phyloP scores from a whole-genome alignment of 352 stramenopile species.

The Globisporangium orthogonon region DNA sequence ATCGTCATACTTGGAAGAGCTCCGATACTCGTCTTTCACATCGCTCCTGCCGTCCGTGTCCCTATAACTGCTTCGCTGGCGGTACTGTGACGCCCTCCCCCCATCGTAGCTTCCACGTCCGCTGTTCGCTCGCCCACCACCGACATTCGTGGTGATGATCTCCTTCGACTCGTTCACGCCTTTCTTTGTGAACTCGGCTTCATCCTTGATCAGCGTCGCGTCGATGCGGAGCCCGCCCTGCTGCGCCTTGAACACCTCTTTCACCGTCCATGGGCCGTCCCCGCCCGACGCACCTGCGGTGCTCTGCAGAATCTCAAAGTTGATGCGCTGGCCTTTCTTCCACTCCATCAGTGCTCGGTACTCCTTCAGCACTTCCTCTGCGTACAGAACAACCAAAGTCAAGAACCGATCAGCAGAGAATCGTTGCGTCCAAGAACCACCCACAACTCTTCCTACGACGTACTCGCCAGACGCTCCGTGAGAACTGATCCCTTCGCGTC shows the following conservation, averaged over 20 bases:
- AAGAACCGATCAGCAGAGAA: neutral
- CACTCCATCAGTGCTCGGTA: slow-evolving; percentile 54
- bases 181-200: slow-evolving; percentile 64
- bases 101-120: slow-evolving; percentile 3
- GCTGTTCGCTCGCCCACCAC: neutral
- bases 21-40: slow-evolving; percentile 14
- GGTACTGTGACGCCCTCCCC: slow-evolving; percentile 2
- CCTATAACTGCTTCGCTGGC: slow-evolving; percentile 3
- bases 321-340: slow-evolving; percentile 55
- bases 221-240: slow-evolving; percentile 61
- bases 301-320: slow-evolving; percentile 50
- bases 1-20: slow-evolving; percentile 16
- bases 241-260: slow-evolving; percentile 47
- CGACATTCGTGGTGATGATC: slow-evolving; percentile 26
- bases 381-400: neutral
- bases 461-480: slow-evolving; percentile 66
- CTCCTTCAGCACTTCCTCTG: slow-evolving; percentile 58
- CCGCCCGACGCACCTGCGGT: slow-evolving; percentile 20
- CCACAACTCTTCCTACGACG: slow-evolving; percentile 8
- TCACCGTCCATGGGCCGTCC: slow-evolving; percentile 24
- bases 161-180: slow-evolving; percentile 56
- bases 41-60: slow-evolving; percentile 8
- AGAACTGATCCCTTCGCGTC: slow-evolving; percentile 42
- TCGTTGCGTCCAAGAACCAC: neutral
- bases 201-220: slow-evolving; percentile 40